Evolutionary conservation across 768 basidiomycete species (phyloP).

Genomic region (Piloderma croceum): DNA sequence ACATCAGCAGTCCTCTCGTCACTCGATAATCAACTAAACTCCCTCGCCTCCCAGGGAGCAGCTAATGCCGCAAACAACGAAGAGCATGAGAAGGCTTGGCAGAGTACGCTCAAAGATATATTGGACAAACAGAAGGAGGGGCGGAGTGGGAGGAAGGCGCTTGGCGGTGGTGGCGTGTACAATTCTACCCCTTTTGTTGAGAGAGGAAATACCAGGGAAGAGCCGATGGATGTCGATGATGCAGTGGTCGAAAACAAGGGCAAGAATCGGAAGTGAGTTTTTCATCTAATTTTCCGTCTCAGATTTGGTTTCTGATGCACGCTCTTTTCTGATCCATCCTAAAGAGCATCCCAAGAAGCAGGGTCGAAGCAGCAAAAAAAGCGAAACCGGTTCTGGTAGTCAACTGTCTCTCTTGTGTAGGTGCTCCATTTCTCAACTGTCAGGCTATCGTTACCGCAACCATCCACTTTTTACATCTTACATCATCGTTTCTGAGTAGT

Average conservation of each 20-base stretch:
- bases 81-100: constrained; percentile 51
- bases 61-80: constrained; percentile 37
- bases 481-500: no score
- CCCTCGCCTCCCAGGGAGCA: constrained; percentile 43
- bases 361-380: constrained; percentile 48
- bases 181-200: constrained; percentile 8
- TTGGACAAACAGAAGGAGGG: constrained; percentile 60
- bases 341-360: constrained; percentile 36
- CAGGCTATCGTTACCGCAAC: no score
- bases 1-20: constrained; percentile 65
- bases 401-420: no score
- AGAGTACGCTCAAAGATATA: constrained; percentile 53
- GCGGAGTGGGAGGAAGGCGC: constrained; percentile 25
- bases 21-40: constrained; percentile 63
- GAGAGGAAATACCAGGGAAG: constrained; percentile 18
- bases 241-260: constrained; percentile 39
- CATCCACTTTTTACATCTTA: no score
- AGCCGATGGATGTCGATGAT: constrained; percentile 67
- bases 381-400: constrained; percentile 46
- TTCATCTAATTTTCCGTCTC: background rate
- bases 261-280: constrained; percentile 57
- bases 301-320: background rate
- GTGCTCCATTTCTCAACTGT: no score
- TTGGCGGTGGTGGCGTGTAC: constrained; percentile 11
- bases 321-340: constrained; percentile 2